phyloP scores from a whole-genome alignment of 208 protist genomes.

The Wallacemonas sp. region DNA sequence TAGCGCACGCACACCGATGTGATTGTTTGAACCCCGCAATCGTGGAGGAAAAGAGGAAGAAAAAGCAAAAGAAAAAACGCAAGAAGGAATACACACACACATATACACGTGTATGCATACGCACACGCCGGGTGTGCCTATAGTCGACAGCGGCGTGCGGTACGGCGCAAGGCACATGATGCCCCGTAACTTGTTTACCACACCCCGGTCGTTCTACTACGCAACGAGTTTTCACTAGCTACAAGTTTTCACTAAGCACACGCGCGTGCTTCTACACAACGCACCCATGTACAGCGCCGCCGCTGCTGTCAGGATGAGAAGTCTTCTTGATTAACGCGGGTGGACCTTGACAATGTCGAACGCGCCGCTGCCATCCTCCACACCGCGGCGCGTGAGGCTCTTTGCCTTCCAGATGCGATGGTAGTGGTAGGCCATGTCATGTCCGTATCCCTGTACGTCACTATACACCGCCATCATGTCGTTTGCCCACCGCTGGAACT shows the following conservation, averaged over 20 bases:
- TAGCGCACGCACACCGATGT: too few relatives aligned
- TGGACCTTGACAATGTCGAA: slow-evolving; percentile 75
- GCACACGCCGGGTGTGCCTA: too few relatives aligned
- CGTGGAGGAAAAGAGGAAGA: not conserved
- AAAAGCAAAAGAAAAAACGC: not conserved
- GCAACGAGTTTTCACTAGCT: not conserved
- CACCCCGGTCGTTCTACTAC: slow-evolving; percentile 1
- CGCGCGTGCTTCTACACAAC: too few relatives aligned
- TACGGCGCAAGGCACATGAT: too few relatives aligned
- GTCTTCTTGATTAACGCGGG: slow-evolving; percentile 31
- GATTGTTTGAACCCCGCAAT: not conserved
- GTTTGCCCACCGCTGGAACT: slow-evolving; percentile 91
- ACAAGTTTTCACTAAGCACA: too few relatives aligned
- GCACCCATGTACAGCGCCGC: too few relatives aligned
- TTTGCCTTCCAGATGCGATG: slow-evolving; percentile 91
- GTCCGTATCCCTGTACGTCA: slow-evolving; percentile 79
- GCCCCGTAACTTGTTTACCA: too few relatives aligned
- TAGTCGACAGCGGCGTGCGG: too few relatives aligned
- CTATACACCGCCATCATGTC: slow-evolving; percentile 91
- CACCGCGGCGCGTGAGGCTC: slow-evolving; percentile 64
- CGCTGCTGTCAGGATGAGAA: not conserved
- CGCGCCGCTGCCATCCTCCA: slow-evolving; percentile 82
- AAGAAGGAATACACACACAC: not conserved
- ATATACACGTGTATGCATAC: too few relatives aligned
- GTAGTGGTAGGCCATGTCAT: slow-evolving; percentile 92